Conservation (phyloP, 1,284 basidiomycete species). For the Irpex rosettiformis region DNA sequence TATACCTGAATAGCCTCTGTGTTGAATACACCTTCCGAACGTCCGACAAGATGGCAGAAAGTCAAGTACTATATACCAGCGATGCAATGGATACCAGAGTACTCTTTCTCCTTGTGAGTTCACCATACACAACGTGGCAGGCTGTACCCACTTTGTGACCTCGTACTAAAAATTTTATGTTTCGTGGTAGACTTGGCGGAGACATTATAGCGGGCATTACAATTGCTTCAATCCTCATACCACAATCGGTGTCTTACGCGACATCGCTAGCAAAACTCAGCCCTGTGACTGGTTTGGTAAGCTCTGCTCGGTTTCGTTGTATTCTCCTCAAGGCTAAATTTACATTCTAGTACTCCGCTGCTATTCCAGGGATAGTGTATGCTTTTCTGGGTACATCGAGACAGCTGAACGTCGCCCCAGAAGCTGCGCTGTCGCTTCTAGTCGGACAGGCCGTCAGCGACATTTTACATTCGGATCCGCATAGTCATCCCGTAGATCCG, state of each 20-base stretch:
- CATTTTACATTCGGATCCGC: constrained; percentile 59
- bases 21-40: constrained; percentile 12
- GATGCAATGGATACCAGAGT: constrained; percentile 80
- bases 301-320: no score
- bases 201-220: constrained; percentile 85
- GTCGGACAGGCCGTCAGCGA: constrained; percentile 84
- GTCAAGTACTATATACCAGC: constrained; percentile 70
- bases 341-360: constrained; percentile 60
- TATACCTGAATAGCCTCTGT: constrained; percentile 1
- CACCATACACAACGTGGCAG: no score
- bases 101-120: constrained; percentile 68
- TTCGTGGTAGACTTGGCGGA: constrained; percentile 60
- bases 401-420: constrained; percentile 84
- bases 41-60: constrained; percentile 27
- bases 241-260: constrained; percentile 91
- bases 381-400: constrained; percentile 83
- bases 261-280: constrained; percentile 79
- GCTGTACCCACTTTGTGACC: no score
- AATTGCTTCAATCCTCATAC: constrained; percentile 87
- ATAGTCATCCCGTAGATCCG: constrained; percentile 45
- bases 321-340: neutral
- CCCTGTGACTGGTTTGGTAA: constrained; percentile 81
- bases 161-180: neutral
- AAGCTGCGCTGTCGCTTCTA: constrained; percentile 86
- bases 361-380: constrained; percentile 80